A percentile compares a stretch with the other conserved stretches of the same genome.
Conservation (phyloP, 257 asterid species). For the Lavandula angustifolia region DNA sequence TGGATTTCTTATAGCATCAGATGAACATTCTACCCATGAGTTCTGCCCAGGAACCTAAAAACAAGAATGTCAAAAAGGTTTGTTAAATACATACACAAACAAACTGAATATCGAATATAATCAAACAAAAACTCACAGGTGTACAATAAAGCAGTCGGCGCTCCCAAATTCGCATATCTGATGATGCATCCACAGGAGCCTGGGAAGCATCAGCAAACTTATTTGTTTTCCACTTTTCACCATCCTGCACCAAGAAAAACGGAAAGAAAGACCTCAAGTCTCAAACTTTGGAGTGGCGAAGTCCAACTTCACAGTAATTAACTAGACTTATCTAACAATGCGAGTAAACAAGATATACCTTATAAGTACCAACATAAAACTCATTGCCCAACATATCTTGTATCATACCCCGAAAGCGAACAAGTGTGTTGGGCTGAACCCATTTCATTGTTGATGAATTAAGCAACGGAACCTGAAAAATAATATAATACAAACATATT, state of each 20-base stretch:
- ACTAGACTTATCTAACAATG: background rate
- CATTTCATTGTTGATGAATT: slow-evolving; percentile 55
- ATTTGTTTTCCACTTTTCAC: slow-evolving; percentile 78
- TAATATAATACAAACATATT: slow-evolving; percentile 8
- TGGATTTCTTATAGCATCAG: slow-evolving; percentile 38
- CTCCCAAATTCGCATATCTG: slow-evolving; percentile 76
- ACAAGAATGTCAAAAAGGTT: slow-evolving; percentile 19
- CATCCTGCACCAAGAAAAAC: slow-evolving; percentile 50
- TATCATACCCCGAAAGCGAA: slow-evolving; percentile 87
- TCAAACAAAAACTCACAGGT: slow-evolving; percentile 55
- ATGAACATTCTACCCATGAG: slow-evolving; percentile 64
- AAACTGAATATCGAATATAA: slow-evolving; percentile 5
- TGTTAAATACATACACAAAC: background rate
- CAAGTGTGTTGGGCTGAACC: slow-evolving; percentile 74
- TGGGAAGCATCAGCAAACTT: slow-evolving; percentile 72
- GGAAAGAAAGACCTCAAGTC: background rate
- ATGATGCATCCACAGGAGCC: slow-evolving; percentile 51
- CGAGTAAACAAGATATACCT: slow-evolving; percentile 48
- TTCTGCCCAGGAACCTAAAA: slow-evolving; percentile 83
- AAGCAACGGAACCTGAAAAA: slow-evolving; percentile 71
- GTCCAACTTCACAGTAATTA: background rate
- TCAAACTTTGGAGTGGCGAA: background rate
- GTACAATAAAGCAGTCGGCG: slow-evolving; percentile 78
- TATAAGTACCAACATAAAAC: slow-evolving; percentile 79
- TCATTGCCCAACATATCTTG: slow-evolving; percentile 92